phyloP scores from a whole-genome alignment of 306 rosid genomes.

The Quercus aquifolioides region DNA sequence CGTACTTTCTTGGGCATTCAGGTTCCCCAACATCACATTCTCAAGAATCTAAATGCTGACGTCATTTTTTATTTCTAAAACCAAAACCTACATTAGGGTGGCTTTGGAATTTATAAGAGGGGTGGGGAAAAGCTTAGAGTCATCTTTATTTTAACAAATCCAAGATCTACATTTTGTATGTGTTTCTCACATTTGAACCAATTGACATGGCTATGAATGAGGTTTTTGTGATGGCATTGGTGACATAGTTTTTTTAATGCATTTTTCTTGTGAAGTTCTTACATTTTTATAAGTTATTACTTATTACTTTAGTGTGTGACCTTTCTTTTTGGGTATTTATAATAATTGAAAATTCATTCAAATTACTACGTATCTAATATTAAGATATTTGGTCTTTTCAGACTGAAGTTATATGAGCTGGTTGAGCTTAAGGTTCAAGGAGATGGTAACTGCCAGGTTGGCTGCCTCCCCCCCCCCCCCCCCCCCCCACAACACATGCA shows the following conservation, averaged over 20 bases:
- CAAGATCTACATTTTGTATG: not conserved
- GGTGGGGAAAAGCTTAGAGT: not conserved
- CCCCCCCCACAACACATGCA: not conserved
- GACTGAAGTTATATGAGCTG: constrained; percentile 84
- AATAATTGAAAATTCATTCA: not conserved
- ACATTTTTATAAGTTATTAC: not conserved
- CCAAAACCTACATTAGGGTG: not conserved
- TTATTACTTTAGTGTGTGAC: not conserved
- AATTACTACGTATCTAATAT: constrained; percentile 23
- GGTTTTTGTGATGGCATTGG: not conserved
- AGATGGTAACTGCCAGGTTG: constrained; percentile 98
- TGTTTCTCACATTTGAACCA: not conserved
- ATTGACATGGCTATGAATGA: not conserved
- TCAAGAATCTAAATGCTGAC: no score
- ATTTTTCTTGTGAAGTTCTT: not conserved
- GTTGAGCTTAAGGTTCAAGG: constrained; percentile 81
- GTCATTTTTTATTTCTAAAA: no score
- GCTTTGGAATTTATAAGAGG: not conserved
- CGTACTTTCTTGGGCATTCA: no score
- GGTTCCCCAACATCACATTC: no score
- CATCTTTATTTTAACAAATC: not conserved
- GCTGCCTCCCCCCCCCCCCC: constrained; percentile 5
- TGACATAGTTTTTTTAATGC: not conserved
- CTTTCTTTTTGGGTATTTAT: not conserved
- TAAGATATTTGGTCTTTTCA: constrained; percentile 28